Conservation (phyloP, 78 protist species). For the Tieghemostelium lacteum region DNA sequence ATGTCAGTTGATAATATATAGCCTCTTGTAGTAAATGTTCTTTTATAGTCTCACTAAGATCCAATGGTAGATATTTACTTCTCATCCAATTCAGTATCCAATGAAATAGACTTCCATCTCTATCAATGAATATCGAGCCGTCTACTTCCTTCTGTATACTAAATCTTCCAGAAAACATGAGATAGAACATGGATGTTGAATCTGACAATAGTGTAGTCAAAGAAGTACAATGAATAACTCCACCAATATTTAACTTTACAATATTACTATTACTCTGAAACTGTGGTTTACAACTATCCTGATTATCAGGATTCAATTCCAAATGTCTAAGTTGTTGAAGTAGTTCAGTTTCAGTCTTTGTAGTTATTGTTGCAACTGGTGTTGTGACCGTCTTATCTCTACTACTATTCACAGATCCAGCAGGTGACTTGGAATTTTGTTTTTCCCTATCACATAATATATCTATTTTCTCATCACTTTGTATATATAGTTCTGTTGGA, state of each 20-base stretch:
- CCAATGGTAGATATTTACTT: slow-evolving; percentile 1
- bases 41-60: neutral
- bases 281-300: neutral
- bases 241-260: slow-evolving; percentile 66
- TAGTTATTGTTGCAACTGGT: too few relatives aligned
- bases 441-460: neutral
- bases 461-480: neutral
- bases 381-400: too few relatives aligned
- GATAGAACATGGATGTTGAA: slow-evolving; percentile 56
- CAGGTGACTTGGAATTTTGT: neutral
- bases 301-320: neutral
- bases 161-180: slow-evolving; percentile 78
- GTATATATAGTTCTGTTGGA: too few relatives aligned
- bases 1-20: slow-evolving; percentile 24
- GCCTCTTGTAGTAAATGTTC: slow-evolving; percentile 39
- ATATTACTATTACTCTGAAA: neutral
- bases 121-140: slow-evolving; percentile 63
- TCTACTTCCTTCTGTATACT: slow-evolving; percentile 40
- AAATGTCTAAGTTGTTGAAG: neutral
- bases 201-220: slow-evolving; percentile 38
- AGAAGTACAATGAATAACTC: slow-evolving; percentile 31
- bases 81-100: slow-evolving; percentile 70
- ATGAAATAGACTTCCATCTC: slow-evolving; percentile 67
- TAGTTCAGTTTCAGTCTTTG: neutral
- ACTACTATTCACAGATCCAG: neutral